These are phyloP conservation scores for Berberis thunbergii DNA, from an alignment of 164 flowering plant genomes.

Conservation along the genomic window DNA sequence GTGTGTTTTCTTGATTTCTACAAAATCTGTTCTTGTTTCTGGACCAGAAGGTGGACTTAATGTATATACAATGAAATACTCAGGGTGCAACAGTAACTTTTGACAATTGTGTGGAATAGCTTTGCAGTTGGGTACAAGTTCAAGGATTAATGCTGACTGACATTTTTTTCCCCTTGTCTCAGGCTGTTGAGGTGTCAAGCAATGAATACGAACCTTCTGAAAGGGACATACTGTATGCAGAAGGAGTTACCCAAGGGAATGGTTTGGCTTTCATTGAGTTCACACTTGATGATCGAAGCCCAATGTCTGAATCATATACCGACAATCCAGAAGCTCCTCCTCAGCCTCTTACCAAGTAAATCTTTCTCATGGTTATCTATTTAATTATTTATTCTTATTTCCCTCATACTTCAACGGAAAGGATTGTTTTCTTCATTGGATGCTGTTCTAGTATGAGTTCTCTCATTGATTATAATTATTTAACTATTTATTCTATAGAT, in stretches of 20 bases:
- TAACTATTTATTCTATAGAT: slow-evolving; percentile 28
- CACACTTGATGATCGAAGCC: slow-evolving; percentile 83
- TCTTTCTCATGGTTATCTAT: background rate
- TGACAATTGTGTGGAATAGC: too few relatives aligned
- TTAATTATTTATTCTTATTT: background rate
- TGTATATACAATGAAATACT: too few relatives aligned
- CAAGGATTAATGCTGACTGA: background rate
- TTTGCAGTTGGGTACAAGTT: background rate
- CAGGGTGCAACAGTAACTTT: too few relatives aligned
- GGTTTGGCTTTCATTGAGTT: slow-evolving; percentile 93
- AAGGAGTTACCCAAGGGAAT: slow-evolving; percentile 95
- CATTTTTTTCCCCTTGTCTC: slow-evolving; percentile 5
- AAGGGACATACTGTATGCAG: slow-evolving; percentile 81
- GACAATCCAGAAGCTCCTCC: slow-evolving; percentile 63
- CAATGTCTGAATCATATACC: slow-evolving; percentile 86
- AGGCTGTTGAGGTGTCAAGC: slow-evolving; percentile 97
- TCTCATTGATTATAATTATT: background rate
- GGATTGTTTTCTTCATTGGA: background rate
- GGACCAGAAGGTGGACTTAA: too few relatives aligned
- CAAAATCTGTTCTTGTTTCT: too few relatives aligned
- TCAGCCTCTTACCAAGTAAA: slow-evolving; percentile 63
- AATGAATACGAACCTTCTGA: slow-evolving; percentile 96
- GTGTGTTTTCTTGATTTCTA: too few relatives aligned
- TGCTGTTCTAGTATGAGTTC: background rate
- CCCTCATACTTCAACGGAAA: background rate